Evolutionary conservation across 2,329 filamentous ascomycete species (phyloP).

Genomic region (Phoma herbarum): DNA sequence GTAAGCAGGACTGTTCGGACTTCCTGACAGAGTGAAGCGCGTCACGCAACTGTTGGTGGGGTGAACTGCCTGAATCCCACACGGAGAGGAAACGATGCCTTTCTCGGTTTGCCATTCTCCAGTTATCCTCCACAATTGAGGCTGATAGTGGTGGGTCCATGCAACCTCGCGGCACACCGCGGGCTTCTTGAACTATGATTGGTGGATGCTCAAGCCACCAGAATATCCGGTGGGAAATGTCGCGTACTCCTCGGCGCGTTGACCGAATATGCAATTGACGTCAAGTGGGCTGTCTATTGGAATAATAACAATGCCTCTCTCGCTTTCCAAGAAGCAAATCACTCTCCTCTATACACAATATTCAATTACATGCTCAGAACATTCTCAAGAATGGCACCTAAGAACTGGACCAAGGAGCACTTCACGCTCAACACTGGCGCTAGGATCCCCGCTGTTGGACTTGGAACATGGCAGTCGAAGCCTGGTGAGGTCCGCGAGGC

Average conservation of each 20-base stretch:
- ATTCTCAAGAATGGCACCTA: constrained; percentile 43
- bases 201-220: constrained; percentile 7
- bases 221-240: constrained; percentile 21
- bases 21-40: neutral
- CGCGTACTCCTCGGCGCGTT: constrained; percentile 18
- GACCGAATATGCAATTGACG: constrained; percentile 25
- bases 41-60: constrained; percentile 3
- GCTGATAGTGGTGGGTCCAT: constrained; percentile 15
- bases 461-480: constrained; percentile 81
- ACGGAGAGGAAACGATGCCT: constrained; percentile 12
- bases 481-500: constrained; percentile 74
- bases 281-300: constrained; percentile 18
- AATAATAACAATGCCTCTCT: constrained; percentile 18
- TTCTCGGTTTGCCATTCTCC: constrained; percentile 2
- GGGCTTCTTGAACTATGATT: constrained; percentile 12
- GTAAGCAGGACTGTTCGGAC: neutral
- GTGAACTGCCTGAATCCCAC: constrained; percentile 4
- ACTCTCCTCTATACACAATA: constrained; percentile 3
- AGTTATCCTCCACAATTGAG: constrained; percentile 15
- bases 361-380: constrained; percentile 34
- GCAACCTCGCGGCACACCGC: constrained; percentile 13
- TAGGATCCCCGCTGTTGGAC: constrained; percentile 78
- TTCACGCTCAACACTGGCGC: constrained; percentile 63
- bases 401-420: constrained; percentile 50
- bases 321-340: neutral